Conservation (phyloP, 1,284 basidiomycete species). For the Cutaneotrichosporon sp. region DNA sequence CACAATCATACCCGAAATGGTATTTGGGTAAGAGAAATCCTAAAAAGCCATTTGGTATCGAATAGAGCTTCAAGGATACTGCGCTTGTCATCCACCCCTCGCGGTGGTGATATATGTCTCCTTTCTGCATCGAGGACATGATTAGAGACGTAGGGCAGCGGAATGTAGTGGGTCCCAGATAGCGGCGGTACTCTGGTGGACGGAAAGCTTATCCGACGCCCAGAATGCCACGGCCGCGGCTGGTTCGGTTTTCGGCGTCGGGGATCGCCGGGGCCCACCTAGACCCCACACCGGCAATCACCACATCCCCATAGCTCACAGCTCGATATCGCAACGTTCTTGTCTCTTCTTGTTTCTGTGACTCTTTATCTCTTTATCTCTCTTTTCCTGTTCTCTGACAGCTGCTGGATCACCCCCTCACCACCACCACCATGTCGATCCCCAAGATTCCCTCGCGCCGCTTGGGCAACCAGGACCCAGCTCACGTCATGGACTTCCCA, state of each 20-base stretch:
- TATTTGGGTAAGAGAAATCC: too few species aligned
- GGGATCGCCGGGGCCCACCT: neutral
- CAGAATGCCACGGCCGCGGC: too few species aligned
- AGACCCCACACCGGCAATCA: neutral
- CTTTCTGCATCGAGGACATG: too few species aligned
- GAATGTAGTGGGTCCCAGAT: too few species aligned
- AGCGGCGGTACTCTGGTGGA: too few species aligned
- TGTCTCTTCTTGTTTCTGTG: neutral
- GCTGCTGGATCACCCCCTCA: neutral
- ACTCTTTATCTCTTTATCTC: neutral
- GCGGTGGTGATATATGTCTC: too few species aligned
- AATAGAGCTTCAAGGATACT: too few species aligned
- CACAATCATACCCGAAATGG: too few species aligned
- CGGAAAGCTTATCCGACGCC: too few species aligned
- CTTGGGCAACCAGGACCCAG: conserved; percentile 23
- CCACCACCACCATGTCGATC: conserved; percentile 6
- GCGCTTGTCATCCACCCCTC: too few species aligned
- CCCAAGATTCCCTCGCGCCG: conserved; percentile 23
- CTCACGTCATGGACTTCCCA: conserved; percentile 34
- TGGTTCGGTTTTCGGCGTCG: neutral
- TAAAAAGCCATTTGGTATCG: too few species aligned
- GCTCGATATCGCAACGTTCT: neutral
- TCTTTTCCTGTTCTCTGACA: neutral
- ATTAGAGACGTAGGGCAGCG: too few species aligned
- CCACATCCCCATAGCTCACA: neutral